These are phyloP conservation scores for Pythium folliculosum DNA, from an alignment of 352 stramenopile genomes.

Conservation along the genomic window DNA sequence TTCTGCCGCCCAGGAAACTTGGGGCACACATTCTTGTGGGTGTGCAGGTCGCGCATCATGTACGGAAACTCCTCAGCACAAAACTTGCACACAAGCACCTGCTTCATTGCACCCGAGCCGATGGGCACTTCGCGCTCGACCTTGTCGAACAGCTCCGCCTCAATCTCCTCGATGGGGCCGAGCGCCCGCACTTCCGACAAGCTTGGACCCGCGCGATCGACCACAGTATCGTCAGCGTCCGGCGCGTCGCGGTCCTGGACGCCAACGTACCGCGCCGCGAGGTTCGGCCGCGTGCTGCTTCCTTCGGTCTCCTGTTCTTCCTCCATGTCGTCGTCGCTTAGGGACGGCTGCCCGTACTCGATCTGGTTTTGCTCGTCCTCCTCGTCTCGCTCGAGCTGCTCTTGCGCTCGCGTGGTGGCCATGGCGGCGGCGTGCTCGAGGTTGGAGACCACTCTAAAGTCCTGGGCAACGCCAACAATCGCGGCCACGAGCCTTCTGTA, in stretches of 20 bases:
- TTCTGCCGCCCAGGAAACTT: slow-evolving; percentile 5
- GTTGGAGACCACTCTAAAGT: slow-evolving; percentile 5
- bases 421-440: slow-evolving; percentile 15
- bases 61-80: slow-evolving; percentile 25
- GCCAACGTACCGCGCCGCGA: slow-evolving; percentile 1
- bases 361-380: background rate
- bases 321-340: background rate
- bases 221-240: background rate
- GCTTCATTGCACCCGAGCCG: slow-evolving; percentile 9
- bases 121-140: slow-evolving; percentile 1
- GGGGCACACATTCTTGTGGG: slow-evolving; percentile 22
- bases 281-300: background rate
- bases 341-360: slow-evolving; percentile 9
- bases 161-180: slow-evolving; percentile 28
- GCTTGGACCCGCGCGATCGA: slow-evolving; percentile 2
- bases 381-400: background rate
- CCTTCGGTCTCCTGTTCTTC: slow-evolving; percentile 1
- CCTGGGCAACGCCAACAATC: background rate
- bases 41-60: slow-evolving; percentile 21
- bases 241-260: slow-evolving; percentile 3
- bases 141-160: slow-evolving; percentile 20
- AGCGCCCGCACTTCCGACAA: slow-evolving; percentile 13
- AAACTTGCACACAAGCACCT: slow-evolving; percentile 28
- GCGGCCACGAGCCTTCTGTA: background rate
- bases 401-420: slow-evolving; percentile 1